These are phyloP conservation scores for Termitomyces sp. DNA, from an alignment of 768 basidiomycete genomes.

Conservation along the genomic window DNA sequence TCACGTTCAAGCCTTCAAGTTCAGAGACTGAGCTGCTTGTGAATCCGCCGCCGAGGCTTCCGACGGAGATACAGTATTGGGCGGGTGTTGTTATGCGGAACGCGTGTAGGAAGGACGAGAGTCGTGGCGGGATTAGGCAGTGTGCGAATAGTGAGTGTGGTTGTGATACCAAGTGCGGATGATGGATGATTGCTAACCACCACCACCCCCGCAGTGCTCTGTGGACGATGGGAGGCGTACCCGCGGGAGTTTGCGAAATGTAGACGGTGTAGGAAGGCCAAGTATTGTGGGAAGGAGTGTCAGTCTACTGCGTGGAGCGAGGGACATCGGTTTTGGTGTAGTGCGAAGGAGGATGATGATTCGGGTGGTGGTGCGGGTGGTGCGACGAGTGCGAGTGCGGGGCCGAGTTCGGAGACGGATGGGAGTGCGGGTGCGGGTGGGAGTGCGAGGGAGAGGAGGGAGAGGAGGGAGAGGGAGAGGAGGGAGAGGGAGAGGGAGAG, in stretches of 20 bases:
- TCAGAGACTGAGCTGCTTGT: slow-evolving; percentile 65
- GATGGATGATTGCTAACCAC: too few relatives aligned
- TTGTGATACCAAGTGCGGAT: too few relatives aligned
- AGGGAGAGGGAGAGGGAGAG: slow-evolving; percentile 4
- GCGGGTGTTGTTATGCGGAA: slow-evolving; percentile 99
- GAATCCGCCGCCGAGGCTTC: slow-evolving; percentile 68
- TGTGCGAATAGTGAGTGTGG: slow-evolving; percentile 86
- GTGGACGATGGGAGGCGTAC: slow-evolving; percentile 90
- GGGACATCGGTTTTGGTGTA: slow-evolving; percentile 95
- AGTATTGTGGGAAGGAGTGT: slow-evolving; percentile 97
- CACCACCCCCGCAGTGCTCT: slow-evolving; percentile 60
- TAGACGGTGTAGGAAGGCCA: slow-evolving; percentile 91
- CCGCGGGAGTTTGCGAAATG: slow-evolving; percentile 98
- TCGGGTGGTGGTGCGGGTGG: neutral
- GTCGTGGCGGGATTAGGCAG: slow-evolving; percentile 88
- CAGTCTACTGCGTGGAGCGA: slow-evolving; percentile 97
- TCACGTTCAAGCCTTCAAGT: slow-evolving; percentile 90
- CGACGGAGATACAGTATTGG: slow-evolving; percentile 96
- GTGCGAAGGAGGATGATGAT: slow-evolving; percentile 56
- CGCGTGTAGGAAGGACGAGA: slow-evolving; percentile 96
- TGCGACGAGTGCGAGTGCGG: neutral
- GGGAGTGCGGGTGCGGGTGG: neutral
- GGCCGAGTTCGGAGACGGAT: neutral
- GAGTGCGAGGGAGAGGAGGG: slow-evolving; percentile 11
- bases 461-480: slow-evolving; percentile 7